Percentiles rank a stretch among this genome's conserved stretches.
Conservation (phyloP, 495 filamentous ascomycete genomes). For the Trichoderma erinaceum region DNA sequence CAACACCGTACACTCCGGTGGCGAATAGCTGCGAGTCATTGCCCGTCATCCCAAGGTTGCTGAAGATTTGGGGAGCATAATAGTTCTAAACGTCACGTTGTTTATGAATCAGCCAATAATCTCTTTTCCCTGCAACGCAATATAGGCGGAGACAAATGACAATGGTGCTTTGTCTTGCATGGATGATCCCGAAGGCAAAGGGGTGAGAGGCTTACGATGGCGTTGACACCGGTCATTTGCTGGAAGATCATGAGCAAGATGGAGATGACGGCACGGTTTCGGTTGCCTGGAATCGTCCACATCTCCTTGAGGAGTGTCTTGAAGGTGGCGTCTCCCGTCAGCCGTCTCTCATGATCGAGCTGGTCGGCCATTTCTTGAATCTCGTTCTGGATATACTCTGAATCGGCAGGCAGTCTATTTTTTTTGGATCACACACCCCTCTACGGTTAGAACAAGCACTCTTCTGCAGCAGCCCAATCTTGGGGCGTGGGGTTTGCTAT, state of each 20-base stretch:
- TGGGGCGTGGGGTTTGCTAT: background rate
- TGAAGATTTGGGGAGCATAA: slow-evolving; percentile 69
- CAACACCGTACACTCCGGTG: slow-evolving; percentile 59
- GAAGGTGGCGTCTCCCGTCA: slow-evolving; percentile 50
- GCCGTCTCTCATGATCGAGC: slow-evolving; percentile 55
- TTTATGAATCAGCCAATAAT: background rate
- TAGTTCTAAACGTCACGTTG: slow-evolving; percentile 44
- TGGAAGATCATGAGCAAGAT: slow-evolving; percentile 65
- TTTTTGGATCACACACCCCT: background rate
- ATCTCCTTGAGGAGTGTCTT: slow-evolving; percentile 60
- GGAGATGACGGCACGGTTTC: slow-evolving; percentile 54
- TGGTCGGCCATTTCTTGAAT: slow-evolving; percentile 55
- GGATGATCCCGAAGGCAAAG: background rate
- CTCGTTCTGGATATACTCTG: slow-evolving; percentile 56
- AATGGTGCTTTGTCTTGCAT: background rate
- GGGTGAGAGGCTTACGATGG: slow-evolving; percentile 23
- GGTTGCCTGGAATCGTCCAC: slow-evolving; percentile 58
- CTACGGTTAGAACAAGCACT: slow-evolving; percentile 16
- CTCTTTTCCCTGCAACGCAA: background rate
- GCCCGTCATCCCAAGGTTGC: slow-evolving; percentile 48
- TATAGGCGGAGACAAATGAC: background rate
- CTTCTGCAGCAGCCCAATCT: no score
- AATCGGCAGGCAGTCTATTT: slow-evolving; percentile 38
- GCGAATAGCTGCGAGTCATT: slow-evolving; percentile 50
- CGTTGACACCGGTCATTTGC: slow-evolving; percentile 63